Conservation (phyloP, 176 grass and related monocot species). For the Avena atlantica region DNA sequence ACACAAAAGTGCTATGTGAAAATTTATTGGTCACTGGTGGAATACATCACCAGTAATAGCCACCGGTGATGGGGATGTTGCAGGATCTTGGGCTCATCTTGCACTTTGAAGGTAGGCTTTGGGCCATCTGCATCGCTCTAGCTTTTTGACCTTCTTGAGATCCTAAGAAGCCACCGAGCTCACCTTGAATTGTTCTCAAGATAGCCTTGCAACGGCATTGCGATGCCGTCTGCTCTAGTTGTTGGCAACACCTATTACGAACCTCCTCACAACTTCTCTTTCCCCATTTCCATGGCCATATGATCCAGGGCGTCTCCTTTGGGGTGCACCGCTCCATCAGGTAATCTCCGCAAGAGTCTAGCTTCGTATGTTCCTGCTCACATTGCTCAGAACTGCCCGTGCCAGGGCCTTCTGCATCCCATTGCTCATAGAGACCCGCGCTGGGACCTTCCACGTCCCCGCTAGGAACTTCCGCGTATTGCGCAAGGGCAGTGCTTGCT, state of each 20-base stretch:
- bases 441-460: not conserved
- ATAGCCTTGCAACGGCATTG: conserved; percentile 20
- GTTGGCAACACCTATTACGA: not conserved
- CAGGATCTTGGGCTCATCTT: not conserved
- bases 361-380: not conserved
- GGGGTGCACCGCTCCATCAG: not conserved
- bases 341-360: not conserved
- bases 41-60: conserved; percentile 10
- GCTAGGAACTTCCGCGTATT: not conserved
- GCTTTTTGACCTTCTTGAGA: not conserved
- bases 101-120: not conserved
- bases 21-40: not conserved
- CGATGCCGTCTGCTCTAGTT: not conserved
- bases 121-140: not conserved
- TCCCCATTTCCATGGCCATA: not conserved
- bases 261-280: not conserved
- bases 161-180: not conserved
- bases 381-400: not conserved
- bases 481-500: not conserved
- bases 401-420: not conserved
- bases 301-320: not conserved
- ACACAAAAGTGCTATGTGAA: not conserved
- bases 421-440: not conserved
- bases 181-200: not conserved
- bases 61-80: not conserved